phyloP scores from a whole-genome alignment of 2,329 filamentous ascomycete genomes.

The Cercospora citrullina region DNA sequence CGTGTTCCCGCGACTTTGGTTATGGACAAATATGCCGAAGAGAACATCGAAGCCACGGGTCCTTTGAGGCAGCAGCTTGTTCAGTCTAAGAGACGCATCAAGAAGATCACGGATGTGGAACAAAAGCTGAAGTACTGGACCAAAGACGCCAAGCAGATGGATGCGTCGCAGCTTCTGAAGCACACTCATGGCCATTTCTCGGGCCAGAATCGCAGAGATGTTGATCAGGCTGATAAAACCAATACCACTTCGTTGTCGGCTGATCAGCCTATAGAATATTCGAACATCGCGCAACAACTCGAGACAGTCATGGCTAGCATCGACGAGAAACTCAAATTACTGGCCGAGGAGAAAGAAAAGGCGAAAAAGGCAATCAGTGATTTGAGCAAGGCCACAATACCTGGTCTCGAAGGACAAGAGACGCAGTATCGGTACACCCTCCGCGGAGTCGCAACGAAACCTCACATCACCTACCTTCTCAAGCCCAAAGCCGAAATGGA shows the following conservation, averaged over 20 bases:
- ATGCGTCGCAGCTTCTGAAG: slow-evolving; percentile 42
- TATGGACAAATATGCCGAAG: slow-evolving; percentile 60
- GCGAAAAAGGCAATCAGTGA: slow-evolving; percentile 34
- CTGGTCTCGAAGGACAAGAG: slow-evolving; percentile 27
- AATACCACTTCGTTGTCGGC: slow-evolving; percentile 24
- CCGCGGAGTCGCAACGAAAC: slow-evolving; percentile 59
- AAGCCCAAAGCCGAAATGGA: slow-evolving; percentile 36
- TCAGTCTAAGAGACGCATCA: slow-evolving; percentile 34
- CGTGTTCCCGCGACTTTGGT: slow-evolving; percentile 57
- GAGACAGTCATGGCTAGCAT: slow-evolving; percentile 39
- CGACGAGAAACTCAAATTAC: slow-evolving; percentile 34
- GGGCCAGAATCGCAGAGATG: slow-evolving; percentile 30
- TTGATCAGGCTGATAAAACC: slow-evolving; percentile 26
- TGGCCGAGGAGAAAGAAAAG: slow-evolving; percentile 36
- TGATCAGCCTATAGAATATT: slow-evolving; percentile 29
- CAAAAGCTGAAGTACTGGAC: slow-evolving; percentile 41
- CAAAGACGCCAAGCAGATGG: slow-evolving; percentile 35
- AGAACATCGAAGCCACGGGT: slow-evolving; percentile 50
- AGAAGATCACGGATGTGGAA: slow-evolving; percentile 39
- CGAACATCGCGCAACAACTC: slow-evolving; percentile 36
- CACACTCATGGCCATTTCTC: slow-evolving; percentile 38
- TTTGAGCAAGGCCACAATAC: slow-evolving; percentile 31
- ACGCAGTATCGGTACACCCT: slow-evolving; percentile 55
- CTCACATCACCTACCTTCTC: slow-evolving; percentile 59
- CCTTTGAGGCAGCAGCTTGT: slow-evolving; percentile 49